These are phyloP conservation scores for Cryptococcus amylolentus DNA, from an alignment of 1,284 basidiomycete species.

Conservation along the genomic window DNA sequence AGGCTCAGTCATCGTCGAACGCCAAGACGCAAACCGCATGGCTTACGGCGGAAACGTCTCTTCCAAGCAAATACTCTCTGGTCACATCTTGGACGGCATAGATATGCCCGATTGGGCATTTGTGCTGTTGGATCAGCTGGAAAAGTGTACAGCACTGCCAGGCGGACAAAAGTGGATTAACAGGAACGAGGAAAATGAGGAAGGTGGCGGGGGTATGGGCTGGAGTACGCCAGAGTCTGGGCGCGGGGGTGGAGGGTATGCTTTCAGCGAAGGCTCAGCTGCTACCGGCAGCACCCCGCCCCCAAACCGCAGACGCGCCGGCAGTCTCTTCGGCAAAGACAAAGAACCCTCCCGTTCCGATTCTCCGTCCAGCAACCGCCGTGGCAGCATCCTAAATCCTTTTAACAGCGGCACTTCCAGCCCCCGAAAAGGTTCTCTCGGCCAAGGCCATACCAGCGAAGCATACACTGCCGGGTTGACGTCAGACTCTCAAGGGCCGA, in stretches of 20 bases:
- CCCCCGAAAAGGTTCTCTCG: constrained; percentile 10
- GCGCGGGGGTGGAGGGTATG: constrained; percentile 26
- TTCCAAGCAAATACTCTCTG: constrained; percentile 69
- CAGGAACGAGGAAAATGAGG: constrained; percentile 49
- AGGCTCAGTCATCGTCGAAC: constrained; percentile 89
- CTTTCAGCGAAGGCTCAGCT: constrained; percentile 46
- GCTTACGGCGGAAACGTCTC: constrained; percentile 74
- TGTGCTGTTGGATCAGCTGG: constrained; percentile 67
- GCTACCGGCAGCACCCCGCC: constrained; percentile 22
- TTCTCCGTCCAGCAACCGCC: constrained; percentile 9
- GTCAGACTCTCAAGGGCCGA: constrained; percentile 31
- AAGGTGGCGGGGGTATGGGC: constrained; percentile 37
- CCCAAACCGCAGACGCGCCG: constrained; percentile 18
- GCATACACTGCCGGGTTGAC: constrained; percentile 40
- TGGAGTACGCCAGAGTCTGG: constrained; percentile 45
- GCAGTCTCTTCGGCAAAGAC: constrained; percentile 16
- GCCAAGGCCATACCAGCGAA: constrained; percentile 22
- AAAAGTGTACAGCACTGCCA: constrained; percentile 67
- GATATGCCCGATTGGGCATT: constrained; percentile 73
- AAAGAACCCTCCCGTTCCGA: not conserved
- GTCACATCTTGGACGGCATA: constrained; percentile 51
- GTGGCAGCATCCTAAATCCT: constrained; percentile 28
- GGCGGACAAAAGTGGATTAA: constrained; percentile 65
- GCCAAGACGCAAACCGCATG: constrained; percentile 81
- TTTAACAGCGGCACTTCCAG: constrained; percentile 23